Evolutionary conservation across 2,329 filamentous ascomycete species (phyloP), one percentile per base, ranked within the genome.

Genomic region (Trichoderma pleuroti): DNA sequence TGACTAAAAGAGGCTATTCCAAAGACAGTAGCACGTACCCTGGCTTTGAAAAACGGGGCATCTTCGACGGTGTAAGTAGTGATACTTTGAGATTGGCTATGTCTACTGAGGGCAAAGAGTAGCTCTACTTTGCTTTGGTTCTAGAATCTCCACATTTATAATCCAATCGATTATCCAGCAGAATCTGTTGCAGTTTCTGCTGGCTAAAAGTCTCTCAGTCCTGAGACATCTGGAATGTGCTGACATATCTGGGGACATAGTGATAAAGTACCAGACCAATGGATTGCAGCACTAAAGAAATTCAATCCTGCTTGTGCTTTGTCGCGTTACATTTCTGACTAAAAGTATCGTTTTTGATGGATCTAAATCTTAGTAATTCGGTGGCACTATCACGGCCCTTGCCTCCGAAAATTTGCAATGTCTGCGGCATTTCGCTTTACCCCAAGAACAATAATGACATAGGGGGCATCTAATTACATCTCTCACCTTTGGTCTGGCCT

Each of bases 71-170:
- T 7, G 7, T 2, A 61, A 10, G 30, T 39, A 61, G 12, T 8
- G n/a, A 9, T 34, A 59, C 28, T 6, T 34, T 3, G 5, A 21
- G 0, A 3, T 4, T 5, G 2, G 28, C 5, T 10, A 0, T 32
- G 3, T 32, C 5, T 49, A 3, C 5, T 0, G n/a, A 1, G 2
- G 10, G 1, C 5, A 6, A 28, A 18, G 36, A 42, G 39, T 56
- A 21, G 4, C 60, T 21, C 16, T 49, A 21, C 32, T 52, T 24
- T 52, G 21, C 0, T 5, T 24, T 24, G 10, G 3, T 49, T 49
- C 39, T 28, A 30, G 60, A n/a, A 28, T n/a, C 26, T 8, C 61
- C 49, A 56, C 11, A 66, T 66, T 36, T 39, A 24, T 39, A 30
- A 56, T 56, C 61, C n/a, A 32, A 46, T 32, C 30, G 28, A 34